Percentiles rank a stretch among this genome's conserved stretches.
Evolutionary conservation across 148 eudicot species (phyloP).

Genomic region (Vaccinium myrtillus): DNA sequence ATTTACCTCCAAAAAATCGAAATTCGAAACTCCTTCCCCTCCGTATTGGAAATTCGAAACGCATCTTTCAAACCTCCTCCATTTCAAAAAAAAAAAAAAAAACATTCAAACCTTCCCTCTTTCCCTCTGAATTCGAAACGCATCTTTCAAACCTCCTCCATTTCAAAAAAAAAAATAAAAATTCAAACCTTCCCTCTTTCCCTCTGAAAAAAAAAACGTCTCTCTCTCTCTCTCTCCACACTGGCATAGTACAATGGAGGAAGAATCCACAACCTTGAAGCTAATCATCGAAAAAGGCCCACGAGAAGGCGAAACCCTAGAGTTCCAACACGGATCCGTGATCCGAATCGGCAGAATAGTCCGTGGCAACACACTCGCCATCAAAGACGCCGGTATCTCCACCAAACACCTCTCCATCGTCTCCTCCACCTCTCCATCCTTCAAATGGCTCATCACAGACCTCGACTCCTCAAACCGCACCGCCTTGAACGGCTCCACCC

Average conservation of each 20-base stretch:
- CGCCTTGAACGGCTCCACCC: conserved; percentile 32
- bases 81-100: no score
- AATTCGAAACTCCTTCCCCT: not conserved
- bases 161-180: no score
- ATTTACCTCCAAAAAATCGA: not conserved
- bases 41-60: not conserved
- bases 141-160: not conserved
- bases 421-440: not conserved
- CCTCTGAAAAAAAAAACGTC: not conserved
- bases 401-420: conserved; percentile 59
- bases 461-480: conserved; percentile 78
- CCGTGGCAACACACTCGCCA: conserved; percentile 55
- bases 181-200: not conserved
- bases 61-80: not conserved
- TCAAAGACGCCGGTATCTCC: conserved; percentile 80
- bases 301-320: conserved; percentile 53
- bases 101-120: not conserved
- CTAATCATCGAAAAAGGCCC: conserved; percentile 68
- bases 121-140: conserved; percentile 17
- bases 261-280: conserved; percentile 38
- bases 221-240: no score
- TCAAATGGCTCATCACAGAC: conserved; percentile 55
- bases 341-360: conserved; percentile 36
- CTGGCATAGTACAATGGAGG: conserved; percentile 23
- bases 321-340: conserved; percentile 33